A percentile compares a stretch with the other conserved stretches of the same genome.
These are phyloP conservation scores for Boletus tylopilopsis DNA, from an alignment of 768 basidiomycete species.

Conservation along the genomic window DNA sequence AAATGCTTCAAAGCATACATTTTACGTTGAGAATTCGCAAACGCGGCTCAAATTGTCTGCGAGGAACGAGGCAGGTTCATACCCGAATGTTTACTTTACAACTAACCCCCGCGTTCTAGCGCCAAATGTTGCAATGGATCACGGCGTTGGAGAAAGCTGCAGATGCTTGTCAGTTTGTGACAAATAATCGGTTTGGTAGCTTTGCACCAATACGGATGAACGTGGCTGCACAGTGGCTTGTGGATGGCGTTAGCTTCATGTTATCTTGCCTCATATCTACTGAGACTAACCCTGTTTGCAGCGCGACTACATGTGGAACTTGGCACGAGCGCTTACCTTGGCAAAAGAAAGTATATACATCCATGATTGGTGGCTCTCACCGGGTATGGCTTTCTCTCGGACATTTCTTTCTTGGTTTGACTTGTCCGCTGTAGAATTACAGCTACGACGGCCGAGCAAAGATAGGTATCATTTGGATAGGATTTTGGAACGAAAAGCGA, in stretches of 20 bases:
- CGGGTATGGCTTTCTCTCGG: constrained; percentile 45
- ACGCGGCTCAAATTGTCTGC: constrained; percentile 83
- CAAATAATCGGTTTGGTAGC: constrained; percentile 84
- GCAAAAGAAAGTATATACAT: constrained; percentile 90
- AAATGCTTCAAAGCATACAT: constrained; percentile 89
- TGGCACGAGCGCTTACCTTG: constrained; percentile 85
- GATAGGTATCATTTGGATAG: constrained; percentile 84
- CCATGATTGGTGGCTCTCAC: constrained; percentile 98
- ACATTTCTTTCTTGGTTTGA: not conserved
- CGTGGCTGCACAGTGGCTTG: constrained; percentile 96
- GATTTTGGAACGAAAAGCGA: constrained; percentile 85
- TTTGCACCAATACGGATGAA: constrained; percentile 92
- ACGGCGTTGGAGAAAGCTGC: constrained; percentile 83
- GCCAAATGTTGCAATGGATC: constrained; percentile 98
- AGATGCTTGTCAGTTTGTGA: constrained; percentile 69
- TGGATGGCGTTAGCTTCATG: constrained; percentile 75
- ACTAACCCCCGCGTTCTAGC: constrained; percentile 37
- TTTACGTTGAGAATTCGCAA: constrained; percentile 91
- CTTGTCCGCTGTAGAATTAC: constrained; percentile 62
- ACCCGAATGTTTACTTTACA: not conserved
- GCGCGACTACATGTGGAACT: constrained; percentile 98
- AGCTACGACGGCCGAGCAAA: constrained; percentile 80
- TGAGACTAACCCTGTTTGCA: constrained; percentile 30
- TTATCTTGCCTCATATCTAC: not conserved
- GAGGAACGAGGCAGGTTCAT: constrained; percentile 64